phyloP scores from a whole-genome alignment of 1,139 yeast species.

The Zygosaccharomyces sapae region DNA sequence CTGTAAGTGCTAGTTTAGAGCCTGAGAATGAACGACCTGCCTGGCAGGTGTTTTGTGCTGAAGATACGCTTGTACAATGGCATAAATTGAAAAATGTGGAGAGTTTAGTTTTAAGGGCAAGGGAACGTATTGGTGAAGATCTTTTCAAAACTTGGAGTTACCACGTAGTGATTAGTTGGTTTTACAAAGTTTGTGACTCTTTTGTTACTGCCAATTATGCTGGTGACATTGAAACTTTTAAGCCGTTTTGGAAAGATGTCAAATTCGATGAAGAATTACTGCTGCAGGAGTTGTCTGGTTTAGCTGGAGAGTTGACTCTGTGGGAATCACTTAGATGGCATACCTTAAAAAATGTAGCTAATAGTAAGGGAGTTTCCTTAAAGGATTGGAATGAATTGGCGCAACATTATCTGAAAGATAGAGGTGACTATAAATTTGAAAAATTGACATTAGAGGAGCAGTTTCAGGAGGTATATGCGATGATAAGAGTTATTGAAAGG shows the following conservation, averaged over 20 bases:
- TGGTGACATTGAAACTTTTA: slow-evolving; percentile 15
- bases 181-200: slow-evolving; percentile 33
- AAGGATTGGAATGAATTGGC: slow-evolving; percentile 46
- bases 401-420: slow-evolving; percentile 44
- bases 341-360: slow-evolving; percentile 39
- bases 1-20: slow-evolving; percentile 4
- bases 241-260: slow-evolving; percentile 30
- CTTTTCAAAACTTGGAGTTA: slow-evolving; percentile 29
- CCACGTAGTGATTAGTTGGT: slow-evolving; percentile 35
- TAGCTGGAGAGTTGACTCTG: slow-evolving; percentile 10
- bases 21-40: slow-evolving; percentile 15
- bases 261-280: slow-evolving; percentile 31
- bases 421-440: slow-evolving; percentile 37
- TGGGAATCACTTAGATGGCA: slow-evolving; percentile 33
- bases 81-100: slow-evolving; percentile 16
- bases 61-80: slow-evolving; percentile 24
- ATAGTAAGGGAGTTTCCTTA: slow-evolving; percentile 31
- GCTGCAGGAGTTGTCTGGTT: slow-evolving; percentile 21
- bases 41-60: slow-evolving; percentile 28
- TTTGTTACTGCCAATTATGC: slow-evolving; percentile 21
- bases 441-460: slow-evolving; percentile 43
- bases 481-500: slow-evolving; percentile 39
- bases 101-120: slow-evolving; percentile 12
- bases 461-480: slow-evolving; percentile 44
- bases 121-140: slow-evolving; percentile 10